These are phyloP conservation scores for Coelastrella sp. DNA, from an alignment of 139 green algal genomes.

Conservation along the genomic window DNA sequence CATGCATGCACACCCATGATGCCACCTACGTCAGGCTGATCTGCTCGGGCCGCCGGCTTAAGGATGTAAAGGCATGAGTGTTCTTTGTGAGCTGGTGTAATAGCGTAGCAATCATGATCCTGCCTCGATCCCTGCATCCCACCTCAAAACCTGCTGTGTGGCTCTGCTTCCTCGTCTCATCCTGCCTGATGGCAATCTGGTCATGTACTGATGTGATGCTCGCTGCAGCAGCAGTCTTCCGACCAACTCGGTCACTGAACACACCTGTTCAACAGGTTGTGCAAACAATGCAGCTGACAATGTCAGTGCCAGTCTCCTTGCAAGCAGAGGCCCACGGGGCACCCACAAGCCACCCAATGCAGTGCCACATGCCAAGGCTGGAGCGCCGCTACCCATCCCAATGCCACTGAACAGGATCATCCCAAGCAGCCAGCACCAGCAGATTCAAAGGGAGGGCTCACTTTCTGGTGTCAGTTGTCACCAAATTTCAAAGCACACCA, in stretches of 20 bases:
- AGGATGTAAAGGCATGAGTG: no score
- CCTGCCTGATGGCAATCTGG: slow-evolving; percentile 76
- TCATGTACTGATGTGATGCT: slow-evolving; percentile 66
- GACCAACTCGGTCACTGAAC: slow-evolving; percentile 59
- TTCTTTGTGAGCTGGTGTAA: no score
- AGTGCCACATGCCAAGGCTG: no score
- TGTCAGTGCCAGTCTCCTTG: background rate
- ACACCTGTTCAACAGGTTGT: slow-evolving; percentile 35
- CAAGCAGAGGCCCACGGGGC: background rate
- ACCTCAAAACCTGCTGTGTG: slow-evolving; percentile 87
- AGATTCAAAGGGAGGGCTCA: background rate
- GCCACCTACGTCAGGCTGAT: no score
- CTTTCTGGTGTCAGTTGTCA: background rate
- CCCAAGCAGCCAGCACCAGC: background rate
- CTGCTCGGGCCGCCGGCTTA: no score
- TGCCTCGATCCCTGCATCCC: no score
- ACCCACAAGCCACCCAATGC: no score
- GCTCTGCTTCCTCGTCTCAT: slow-evolving; percentile 53
- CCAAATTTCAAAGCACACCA: background rate
- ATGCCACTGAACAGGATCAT: background rate
- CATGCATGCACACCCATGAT: no score
- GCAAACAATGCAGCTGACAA: background rate
- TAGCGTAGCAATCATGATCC: no score
- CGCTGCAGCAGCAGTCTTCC: slow-evolving; percentile 32
- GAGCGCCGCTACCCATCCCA: no score